Evolutionary conservation across 305 asterid species (phyloP).

Genomic region (Fraxinus greggii): DNA sequence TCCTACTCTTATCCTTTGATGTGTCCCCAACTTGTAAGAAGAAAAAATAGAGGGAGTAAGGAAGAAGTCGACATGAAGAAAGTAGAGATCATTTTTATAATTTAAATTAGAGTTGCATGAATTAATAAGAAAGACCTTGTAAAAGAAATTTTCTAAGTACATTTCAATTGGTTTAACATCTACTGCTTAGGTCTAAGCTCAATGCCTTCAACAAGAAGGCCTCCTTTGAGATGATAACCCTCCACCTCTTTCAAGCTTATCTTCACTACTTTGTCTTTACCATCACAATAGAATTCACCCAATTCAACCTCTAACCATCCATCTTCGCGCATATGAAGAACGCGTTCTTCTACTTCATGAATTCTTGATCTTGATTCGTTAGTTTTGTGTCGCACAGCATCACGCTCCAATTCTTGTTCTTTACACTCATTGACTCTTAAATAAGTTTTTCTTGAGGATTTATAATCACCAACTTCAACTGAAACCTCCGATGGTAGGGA

Average conservation of each 20-base stretch:
- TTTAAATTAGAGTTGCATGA: not conserved
- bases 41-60: not conserved
- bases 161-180: not conserved
- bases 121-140: not conserved
- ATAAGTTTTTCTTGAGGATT: constrained; percentile 24
- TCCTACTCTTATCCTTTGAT: not conserved
- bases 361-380: constrained; percentile 15
- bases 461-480: constrained; percentile 34
- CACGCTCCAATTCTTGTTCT: constrained; percentile 9
- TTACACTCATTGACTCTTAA: constrained; percentile 12
- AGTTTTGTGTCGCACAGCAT: not conserved
- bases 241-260: constrained; percentile 53
- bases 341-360: constrained; percentile 12
- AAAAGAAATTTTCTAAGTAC: not conserved
- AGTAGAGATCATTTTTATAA: not conserved
- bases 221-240: constrained; percentile 68
- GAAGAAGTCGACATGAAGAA: not conserved
- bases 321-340: constrained; percentile 42
- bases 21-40: not conserved
- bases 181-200: constrained; percentile 57
- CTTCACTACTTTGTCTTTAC: constrained; percentile 40
- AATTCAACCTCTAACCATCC: constrained; percentile 70
- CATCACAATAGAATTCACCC: constrained; percentile 56
- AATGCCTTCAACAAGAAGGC: constrained; percentile 65
- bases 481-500: constrained; percentile 42